Evolutionary conservation across 345 rosid species (phyloP), one percentile per base, ranked within the genome.

Genomic region (Raphanus sativus): DNA sequence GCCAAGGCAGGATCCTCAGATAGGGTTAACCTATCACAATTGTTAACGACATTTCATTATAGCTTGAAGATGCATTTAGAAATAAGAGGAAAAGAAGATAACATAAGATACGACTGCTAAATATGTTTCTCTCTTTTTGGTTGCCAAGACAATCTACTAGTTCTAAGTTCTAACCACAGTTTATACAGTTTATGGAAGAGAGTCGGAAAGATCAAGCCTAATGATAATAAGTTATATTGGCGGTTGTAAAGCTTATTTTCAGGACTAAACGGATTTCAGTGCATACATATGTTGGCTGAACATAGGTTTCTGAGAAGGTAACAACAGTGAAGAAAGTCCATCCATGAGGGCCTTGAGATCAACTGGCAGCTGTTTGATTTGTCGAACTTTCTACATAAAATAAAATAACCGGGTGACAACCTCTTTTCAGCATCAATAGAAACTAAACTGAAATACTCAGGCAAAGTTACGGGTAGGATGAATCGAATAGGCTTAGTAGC

Each of bases 1-100:
- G 98, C 98, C 76, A 95, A 81, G 67, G 99, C 96, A 84, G 94
- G 94, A 86, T 95, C 99, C 84, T 95, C 99, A 8, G 99, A 89
- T 75, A 92, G 97, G 25, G 95, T 78, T 74, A 92, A 82, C 89
- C 99, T 95, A 80, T 56, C 65, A 79, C 40, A 63, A 29, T 62
- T 62, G 29, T 67, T 62, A 52, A 12, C 7, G 62, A 40, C 66
- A 74, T n/a, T 52, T 67, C 64, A 85, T 24, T 62, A 42, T n/a
- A 69, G 65, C 77, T 79, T 15, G 48, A 32, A 76, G 71, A 73
- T 78, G 34, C 21, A 72, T 63, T 30, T 0, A 69, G 50, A 32
- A 28, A 69, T 17, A 40, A 17, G 11, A 15, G 26, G 36, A 38
- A n/a, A 10, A 10, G 7, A 50, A 33, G 55, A 36, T 13, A 75